Conservation (phyloP, 140 eudicot genomes). For the Senecio squalidus region DNA sequence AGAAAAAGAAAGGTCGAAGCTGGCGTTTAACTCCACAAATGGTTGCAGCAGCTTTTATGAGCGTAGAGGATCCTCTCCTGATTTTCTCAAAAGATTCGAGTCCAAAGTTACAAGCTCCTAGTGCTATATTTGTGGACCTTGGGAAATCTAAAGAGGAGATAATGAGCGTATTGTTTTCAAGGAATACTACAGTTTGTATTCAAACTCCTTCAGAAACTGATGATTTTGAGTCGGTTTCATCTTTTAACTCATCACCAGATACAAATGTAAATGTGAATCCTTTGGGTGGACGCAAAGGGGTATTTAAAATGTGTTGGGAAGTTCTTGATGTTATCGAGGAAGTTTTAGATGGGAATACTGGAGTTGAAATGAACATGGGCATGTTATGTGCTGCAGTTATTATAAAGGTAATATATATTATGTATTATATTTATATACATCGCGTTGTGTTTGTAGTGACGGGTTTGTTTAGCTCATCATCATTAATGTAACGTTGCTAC, state of each 20-base stretch:
- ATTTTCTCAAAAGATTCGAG: neutral
- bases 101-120: slow-evolving; percentile 6
- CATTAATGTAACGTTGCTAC: neutral
- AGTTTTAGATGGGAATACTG: neutral
- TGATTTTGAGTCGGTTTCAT: neutral
- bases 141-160: slow-evolving; percentile 17
- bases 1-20: neutral
- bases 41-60: slow-evolving; percentile 27
- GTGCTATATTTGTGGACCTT: slow-evolving; percentile 28
- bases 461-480: neutral
- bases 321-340: neutral
- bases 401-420: neutral
- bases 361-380: no score
- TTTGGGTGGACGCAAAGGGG: neutral
- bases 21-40: neutral
- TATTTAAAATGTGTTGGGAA: neutral
- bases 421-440: no score
- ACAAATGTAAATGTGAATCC: neutral
- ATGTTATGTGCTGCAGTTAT: neutral
- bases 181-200: neutral
- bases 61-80: slow-evolving; percentile 36
- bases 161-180: slow-evolving; percentile 19
- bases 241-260: neutral
- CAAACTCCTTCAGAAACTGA: neutral
- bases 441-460: neutral